Conservation (phyloP, 2,329 filamentous ascomycete genomes). For the Colletotrichum shisoi region DNA sequence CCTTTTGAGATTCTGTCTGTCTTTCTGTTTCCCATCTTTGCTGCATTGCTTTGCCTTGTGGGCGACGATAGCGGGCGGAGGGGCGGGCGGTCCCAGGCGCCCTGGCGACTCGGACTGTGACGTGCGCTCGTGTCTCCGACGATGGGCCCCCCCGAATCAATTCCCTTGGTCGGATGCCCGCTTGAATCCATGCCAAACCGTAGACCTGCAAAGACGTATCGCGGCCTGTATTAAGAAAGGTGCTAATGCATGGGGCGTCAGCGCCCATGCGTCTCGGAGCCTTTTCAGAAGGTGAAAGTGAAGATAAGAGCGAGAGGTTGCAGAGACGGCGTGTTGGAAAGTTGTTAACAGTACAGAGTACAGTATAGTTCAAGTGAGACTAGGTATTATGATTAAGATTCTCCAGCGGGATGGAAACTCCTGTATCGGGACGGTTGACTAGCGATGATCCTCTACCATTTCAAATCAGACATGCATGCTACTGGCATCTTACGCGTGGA, state of each 20-base stretch:
- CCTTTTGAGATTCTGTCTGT: neutral
- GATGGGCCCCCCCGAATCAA: neutral
- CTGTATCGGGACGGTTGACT: no score
- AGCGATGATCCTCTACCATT: no score
- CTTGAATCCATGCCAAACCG: neutral
- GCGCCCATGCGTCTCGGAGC: no score
- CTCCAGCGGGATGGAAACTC: no score
- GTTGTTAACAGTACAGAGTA: no score
- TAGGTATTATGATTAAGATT: no score
- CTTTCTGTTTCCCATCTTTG: neutral
- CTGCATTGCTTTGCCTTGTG: constrained; percentile 6
- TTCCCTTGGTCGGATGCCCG: neutral
- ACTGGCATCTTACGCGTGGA: constrained; percentile 14
- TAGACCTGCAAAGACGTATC: neutral
- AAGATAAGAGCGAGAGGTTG: no score
- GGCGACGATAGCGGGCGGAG: neutral
- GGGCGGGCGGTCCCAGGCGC: constrained; percentile 22
- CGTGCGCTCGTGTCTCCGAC: neutral
- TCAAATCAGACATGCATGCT: constrained; percentile 3
- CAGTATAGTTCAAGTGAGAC: no score
- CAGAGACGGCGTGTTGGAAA: no score
- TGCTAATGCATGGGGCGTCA: constrained; percentile 22
- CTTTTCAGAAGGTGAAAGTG: no score
- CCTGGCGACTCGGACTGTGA: constrained; percentile 2
- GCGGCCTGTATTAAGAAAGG: constrained; percentile 4